phyloP scores from a whole-genome alignment of 2,329 filamentous ascomycete genomes.

The Fusarium secorum region DNA sequence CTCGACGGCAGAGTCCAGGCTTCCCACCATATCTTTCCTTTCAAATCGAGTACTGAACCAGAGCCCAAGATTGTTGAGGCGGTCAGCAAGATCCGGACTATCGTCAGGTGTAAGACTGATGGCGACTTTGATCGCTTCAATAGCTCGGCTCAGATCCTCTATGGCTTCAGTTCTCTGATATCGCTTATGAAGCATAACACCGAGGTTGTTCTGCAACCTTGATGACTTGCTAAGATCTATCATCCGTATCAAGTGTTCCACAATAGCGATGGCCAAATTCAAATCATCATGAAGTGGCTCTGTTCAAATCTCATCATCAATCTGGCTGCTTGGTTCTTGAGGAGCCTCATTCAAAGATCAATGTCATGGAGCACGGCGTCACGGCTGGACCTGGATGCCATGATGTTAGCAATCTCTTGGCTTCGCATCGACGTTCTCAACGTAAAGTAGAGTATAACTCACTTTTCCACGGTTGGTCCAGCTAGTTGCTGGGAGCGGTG shows the following conservation, averaged over 20 bases:
- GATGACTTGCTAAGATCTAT: neutral
- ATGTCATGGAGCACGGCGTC: neutral
- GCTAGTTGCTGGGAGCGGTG: neutral
- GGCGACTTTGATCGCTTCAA: neutral
- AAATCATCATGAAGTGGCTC: neutral
- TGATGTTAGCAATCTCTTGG: neutral
- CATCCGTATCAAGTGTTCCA: neutral
- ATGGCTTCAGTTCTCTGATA: neutral
- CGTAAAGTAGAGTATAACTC: too few relatives aligned
- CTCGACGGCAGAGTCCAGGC: neutral
- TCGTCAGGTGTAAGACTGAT: neutral
- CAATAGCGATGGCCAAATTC: neutral
- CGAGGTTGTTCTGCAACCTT: neutral
- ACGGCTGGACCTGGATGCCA: neutral
- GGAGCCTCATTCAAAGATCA: neutral
- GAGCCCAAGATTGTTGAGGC: neutral
- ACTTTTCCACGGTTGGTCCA: fast-evolving
- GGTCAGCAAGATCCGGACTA: neutral
- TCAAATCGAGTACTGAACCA: neutral
- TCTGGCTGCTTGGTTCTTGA: neutral
- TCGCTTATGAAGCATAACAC: neutral
- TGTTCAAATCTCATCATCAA: neutral
- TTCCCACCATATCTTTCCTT: neutral
- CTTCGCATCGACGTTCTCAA: neutral
- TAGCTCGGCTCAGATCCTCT: neutral